Evolutionary conservation across 2,329 filamentous ascomycete species (phyloP).

Genomic region (Monosporascus cannonballus): DNA sequence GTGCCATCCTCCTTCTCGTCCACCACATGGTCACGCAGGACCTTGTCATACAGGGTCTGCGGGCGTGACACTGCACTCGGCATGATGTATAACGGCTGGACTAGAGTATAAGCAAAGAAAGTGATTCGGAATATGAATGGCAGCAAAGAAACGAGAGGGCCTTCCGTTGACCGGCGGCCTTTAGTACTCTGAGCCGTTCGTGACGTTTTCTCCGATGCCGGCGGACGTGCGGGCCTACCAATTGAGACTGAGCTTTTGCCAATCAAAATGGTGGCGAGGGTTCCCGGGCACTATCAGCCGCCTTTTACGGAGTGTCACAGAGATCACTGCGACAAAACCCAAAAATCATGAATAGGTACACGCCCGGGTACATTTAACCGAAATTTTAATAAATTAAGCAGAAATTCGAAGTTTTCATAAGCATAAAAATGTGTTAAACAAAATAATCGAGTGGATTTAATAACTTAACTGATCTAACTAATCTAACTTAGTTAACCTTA

Average conservation of each 20-base stretch:
- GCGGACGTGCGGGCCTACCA: neutral
- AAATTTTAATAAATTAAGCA: no score
- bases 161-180: neutral
- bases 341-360: no score
- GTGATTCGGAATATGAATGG: neutral
- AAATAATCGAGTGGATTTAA: no score
- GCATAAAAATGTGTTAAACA: no score
- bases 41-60: conserved; percentile 94
- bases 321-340: no score
- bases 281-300: neutral
- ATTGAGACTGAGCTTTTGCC: neutral
- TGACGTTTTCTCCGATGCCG: neutral
- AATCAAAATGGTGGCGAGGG: neutral
- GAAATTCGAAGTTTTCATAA: no score
- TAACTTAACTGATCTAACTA: no score
- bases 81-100: conserved; percentile 49
- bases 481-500: no score
- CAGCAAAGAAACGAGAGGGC: neutral
- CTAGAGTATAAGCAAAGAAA: neutral
- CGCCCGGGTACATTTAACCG: no score
- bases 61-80: conserved; percentile 50
- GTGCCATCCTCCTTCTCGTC: conserved; percentile 94
- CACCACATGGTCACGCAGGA: conserved; percentile 89
- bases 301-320: no score
- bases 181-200: neutral